phyloP scores from a whole-genome alignment of 768 basidiomycete species.

The Tubosaeta brunneosetosa region DNA sequence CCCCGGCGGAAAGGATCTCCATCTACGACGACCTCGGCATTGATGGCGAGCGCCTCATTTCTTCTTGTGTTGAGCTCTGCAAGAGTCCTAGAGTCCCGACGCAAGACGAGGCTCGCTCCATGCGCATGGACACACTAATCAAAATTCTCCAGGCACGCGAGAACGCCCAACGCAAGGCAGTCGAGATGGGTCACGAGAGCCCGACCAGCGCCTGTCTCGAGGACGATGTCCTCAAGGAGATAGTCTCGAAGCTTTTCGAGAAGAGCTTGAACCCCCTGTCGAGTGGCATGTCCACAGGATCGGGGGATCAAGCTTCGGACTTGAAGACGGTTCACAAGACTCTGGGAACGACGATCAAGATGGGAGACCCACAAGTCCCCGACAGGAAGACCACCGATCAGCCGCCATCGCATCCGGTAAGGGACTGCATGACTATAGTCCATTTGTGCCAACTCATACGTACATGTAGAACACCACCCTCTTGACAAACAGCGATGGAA shows the following conservation, averaged over 20 bases:
- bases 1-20: constrained; percentile 49
- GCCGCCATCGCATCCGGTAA: constrained; percentile 3
- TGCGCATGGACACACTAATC: constrained; percentile 54
- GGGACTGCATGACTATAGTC: not conserved
- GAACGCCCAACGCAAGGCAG: constrained; percentile 35
- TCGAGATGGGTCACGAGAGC: constrained; percentile 23
- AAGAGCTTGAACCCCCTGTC: constrained; percentile 12
- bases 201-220: constrained; percentile 32
- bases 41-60: constrained; percentile 46
- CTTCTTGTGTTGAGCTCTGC: constrained; percentile 50
- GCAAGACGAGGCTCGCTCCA: constrained; percentile 46
- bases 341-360: not conserved
- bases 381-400: not conserved
- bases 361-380: constrained; percentile 12
- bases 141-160: constrained; percentile 55
- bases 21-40: constrained; percentile 53
- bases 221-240: constrained; percentile 26
- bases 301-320: constrained; percentile 14
- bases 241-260: constrained; percentile 32
- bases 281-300: constrained; percentile 13
- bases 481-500: not conserved
- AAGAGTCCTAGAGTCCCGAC: constrained; percentile 47
- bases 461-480: not conserved
- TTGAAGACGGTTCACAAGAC: not conserved
- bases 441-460: not conserved